Evolutionary conservation across 371 early-diverging fungal species (phyloP).

Genomic region (Mucor sp.): DNA sequence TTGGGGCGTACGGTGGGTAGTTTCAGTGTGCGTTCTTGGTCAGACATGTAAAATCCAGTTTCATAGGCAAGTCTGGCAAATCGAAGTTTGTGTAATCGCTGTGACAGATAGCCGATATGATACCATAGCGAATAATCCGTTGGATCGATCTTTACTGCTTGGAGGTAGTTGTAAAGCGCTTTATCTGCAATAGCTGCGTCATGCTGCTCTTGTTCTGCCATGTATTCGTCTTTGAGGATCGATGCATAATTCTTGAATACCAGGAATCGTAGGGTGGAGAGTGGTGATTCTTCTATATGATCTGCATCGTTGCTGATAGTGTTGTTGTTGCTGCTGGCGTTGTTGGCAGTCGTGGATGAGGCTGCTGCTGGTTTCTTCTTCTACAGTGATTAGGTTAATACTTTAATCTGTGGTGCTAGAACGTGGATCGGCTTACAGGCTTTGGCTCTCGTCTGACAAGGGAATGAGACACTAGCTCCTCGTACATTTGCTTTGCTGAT

Average conservation of each 20-base stretch:
- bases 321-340: background rate
- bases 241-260: conserved; percentile 66
- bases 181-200: conserved; percentile 28
- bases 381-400: background rate
- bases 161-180: conserved; percentile 53
- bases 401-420: background rate
- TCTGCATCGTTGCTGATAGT: background rate
- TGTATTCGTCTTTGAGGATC: conserved; percentile 51
- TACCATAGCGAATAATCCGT: conserved; percentile 61
- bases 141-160: conserved; percentile 59
- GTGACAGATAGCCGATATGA: conserved; percentile 50
- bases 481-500: conserved; percentile 46
- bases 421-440: conserved; percentile 23
- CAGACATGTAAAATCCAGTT: conserved; percentile 37
- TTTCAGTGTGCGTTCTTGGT: conserved; percentile 5
- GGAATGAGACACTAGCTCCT: conserved; percentile 48
- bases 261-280: conserved; percentile 47
- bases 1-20: conserved; percentile 7
- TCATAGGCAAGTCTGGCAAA: conserved; percentile 57
- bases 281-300: conserved; percentile 19
- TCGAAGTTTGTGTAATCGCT: conserved; percentile 34
- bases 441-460: conserved; percentile 41
- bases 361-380: conserved; percentile 6
- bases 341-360: background rate
- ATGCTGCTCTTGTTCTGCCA: conserved; percentile 1